Base-by-base conservation (phyloP, 345 rosid genomes). In the Camelina neglecta region DNA sequence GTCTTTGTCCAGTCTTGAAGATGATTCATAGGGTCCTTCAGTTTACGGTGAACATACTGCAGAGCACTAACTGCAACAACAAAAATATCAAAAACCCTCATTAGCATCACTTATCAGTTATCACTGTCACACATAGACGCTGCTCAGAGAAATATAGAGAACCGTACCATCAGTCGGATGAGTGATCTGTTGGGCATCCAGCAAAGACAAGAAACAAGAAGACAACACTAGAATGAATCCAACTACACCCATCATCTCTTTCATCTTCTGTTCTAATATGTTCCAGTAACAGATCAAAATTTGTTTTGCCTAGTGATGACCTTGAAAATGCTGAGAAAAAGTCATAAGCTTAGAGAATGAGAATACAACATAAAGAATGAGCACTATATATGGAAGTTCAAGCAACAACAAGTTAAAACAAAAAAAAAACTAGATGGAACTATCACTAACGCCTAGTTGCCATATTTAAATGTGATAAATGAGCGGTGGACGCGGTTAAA, bases 1-100 rank as follows among this genome's bases (percentile, higher is more conserved):
- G 66, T 71, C 53, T 60, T 67, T 78, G 18, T 60, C 81, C 73
- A 78, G 62, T 73, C 67, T 5, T 69, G 58, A 60, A 78, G 77
- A 72, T 71, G 58, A 39, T 67, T 1, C 77, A 66, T 23, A 38
- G 81, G 81, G 35, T 78, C 81, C 21, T 72, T 54, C 3, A 78
- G 78, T 13, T 72, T 72, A 5, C 69, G 62, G 11, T 49, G 74
- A 73, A 66, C 74, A 20, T 63, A 62, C 11, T 29, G 44, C 51
- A 78, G 39, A 41, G 69, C 73, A 68, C 35, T 23, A 3, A 49
- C 79, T 75, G 68, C 44, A 39, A 48, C 5, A 13, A 31, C 15
- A 15, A 16, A 5, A 51, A 51, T 18, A 18, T 18, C 11, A 6
- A 55, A 26, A 49, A 1, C 3, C 13, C 31, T 55, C 21, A 57